phyloP scores from a whole-genome alignment of 2,329 filamentous ascomycete species.

The Nothophoma quercina region DNA sequence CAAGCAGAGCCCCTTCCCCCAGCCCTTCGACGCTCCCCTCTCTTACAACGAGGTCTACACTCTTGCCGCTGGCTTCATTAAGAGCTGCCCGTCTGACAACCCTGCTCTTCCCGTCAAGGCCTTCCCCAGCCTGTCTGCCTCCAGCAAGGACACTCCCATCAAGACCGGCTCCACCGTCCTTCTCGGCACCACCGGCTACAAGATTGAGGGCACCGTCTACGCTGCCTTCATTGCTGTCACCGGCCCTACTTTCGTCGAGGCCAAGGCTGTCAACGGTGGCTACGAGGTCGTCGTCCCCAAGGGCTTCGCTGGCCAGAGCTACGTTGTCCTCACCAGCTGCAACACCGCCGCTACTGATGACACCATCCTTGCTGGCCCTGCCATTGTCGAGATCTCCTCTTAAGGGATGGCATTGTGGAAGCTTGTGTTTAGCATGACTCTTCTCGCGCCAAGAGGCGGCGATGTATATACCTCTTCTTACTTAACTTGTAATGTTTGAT shows the following conservation, averaged over 20 bases:
- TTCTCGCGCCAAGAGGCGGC: neutral
- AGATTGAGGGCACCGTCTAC: conserved; percentile 31
- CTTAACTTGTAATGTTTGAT: conserved; percentile 16
- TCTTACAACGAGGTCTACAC: conserved; percentile 67
- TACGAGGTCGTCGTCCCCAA: conserved; percentile 30
- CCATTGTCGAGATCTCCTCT: conserved; percentile 30
- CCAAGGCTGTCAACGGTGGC: conserved; percentile 22
- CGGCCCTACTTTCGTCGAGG: conserved; percentile 30
- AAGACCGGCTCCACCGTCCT: conserved; percentile 25
- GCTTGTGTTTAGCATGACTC: neutral
- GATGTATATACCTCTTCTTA: conserved; percentile 9
- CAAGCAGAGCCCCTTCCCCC: conserved; percentile 62
- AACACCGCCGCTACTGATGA: conserved; percentile 36
- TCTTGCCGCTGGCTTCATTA: conserved; percentile 70
- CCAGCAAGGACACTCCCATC: conserved; percentile 22
- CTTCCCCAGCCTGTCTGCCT: conserved; percentile 59
- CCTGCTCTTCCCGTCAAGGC: conserved; percentile 66
- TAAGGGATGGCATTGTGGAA: neutral
- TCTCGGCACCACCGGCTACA: conserved; percentile 25
- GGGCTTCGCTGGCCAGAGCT: conserved; percentile 35
- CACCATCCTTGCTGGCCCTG: conserved; percentile 34
- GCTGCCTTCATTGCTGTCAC: conserved; percentile 36
- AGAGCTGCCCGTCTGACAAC: conserved; percentile 63
- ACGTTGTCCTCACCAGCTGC: conserved; percentile 34
- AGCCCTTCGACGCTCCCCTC: conserved; percentile 68